Conservation (phyloP, 192 early-diverging fungal species). For the Coemansia sp. region DNA sequence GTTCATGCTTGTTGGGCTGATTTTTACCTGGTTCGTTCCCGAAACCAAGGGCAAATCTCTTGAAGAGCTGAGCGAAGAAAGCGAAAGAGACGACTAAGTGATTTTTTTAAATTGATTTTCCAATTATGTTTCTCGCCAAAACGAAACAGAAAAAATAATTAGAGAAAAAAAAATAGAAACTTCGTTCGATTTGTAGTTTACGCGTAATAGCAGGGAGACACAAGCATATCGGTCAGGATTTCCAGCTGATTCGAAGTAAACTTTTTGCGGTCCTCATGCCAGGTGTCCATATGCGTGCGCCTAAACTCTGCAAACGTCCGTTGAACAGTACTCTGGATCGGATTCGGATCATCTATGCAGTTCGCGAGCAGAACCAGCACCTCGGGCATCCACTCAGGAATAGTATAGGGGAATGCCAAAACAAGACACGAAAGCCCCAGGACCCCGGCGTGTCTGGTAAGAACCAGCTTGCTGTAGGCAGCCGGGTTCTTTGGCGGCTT, state of each 20-base stretch:
- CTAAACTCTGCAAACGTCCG: slow-evolving; percentile 91
- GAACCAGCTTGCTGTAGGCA: slow-evolving; percentile 42
- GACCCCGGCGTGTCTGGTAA: slow-evolving; percentile 84
- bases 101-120: not conserved
- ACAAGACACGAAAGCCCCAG: slow-evolving; percentile 86
- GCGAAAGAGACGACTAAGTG: slow-evolving; percentile 5
- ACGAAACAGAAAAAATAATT: not conserved
- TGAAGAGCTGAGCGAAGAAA: slow-evolving; percentile 27
- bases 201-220: slow-evolving; percentile 84
- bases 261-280: slow-evolving; percentile 82
- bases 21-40: slow-evolving; percentile 32
- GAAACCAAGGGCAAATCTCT: slow-evolving; percentile 35
- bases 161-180: not conserved
- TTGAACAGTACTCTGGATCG: slow-evolving; percentile 82
- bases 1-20: slow-evolving; percentile 69
- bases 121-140: too few species aligned
- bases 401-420: slow-evolving; percentile 91
- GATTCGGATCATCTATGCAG: slow-evolving; percentile 81
- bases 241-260: slow-evolving; percentile 80
- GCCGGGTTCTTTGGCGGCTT: slow-evolving; percentile 28
- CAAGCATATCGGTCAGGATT: slow-evolving; percentile 85
- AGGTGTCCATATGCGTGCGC: slow-evolving; percentile 93
- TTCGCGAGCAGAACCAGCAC: slow-evolving; percentile 76
- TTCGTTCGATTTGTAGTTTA: slow-evolving; percentile 27
- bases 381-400: slow-evolving; percentile 89